These are phyloP conservation scores for Tetrapyrgos nigripes DNA, from an alignment of 1,284 basidiomycete genomes.

Conservation along the genomic window DNA sequence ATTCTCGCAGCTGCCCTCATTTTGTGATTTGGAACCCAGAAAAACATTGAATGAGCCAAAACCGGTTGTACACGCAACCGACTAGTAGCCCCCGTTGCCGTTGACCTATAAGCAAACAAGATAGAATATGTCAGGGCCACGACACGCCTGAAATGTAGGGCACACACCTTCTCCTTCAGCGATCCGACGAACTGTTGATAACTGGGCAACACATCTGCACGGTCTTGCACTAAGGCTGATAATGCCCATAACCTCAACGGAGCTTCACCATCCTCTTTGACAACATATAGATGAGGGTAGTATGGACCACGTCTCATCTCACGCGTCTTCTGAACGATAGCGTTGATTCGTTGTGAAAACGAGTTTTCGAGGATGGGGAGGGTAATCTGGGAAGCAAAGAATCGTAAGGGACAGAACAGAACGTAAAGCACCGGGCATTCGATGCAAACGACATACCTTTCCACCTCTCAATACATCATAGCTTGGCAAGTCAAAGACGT, in stretches of 20 bases:
- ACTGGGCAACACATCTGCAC: slow-evolving; percentile 92
- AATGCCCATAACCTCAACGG: slow-evolving; percentile 94
- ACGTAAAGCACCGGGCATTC: background rate
- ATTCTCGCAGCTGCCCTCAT: too few species aligned
- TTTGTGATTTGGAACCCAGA: too few species aligned
- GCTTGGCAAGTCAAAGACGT: slow-evolving; percentile 91
- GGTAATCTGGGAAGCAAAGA: slow-evolving; percentile 63
- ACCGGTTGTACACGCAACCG: too few species aligned
- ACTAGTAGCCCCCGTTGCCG: slow-evolving; percentile 14
- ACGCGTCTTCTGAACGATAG: slow-evolving; percentile 91
- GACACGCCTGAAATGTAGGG: background rate
- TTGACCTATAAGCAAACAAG: slow-evolving; percentile 5
- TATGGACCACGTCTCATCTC: slow-evolving; percentile 92
- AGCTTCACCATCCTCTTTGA: slow-evolving; percentile 98
- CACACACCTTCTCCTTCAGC: slow-evolving; percentile 72
- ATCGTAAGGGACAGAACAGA: slow-evolving; percentile 5
- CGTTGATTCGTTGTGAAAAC: slow-evolving; percentile 94
- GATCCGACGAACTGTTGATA: slow-evolving; percentile 93
- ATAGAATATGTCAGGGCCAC: background rate
- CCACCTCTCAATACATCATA: slow-evolving; percentile 92
- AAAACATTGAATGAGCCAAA: too few species aligned
- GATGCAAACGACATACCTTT: slow-evolving; percentile 65
- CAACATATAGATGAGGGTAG: slow-evolving; percentile 94
- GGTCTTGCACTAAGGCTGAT: slow-evolving; percentile 93
- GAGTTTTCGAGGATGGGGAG: slow-evolving; percentile 89